Base-by-base conservation (phyloP, 352 stramenopile genomes). In the Pythium plurisporium region DNA sequence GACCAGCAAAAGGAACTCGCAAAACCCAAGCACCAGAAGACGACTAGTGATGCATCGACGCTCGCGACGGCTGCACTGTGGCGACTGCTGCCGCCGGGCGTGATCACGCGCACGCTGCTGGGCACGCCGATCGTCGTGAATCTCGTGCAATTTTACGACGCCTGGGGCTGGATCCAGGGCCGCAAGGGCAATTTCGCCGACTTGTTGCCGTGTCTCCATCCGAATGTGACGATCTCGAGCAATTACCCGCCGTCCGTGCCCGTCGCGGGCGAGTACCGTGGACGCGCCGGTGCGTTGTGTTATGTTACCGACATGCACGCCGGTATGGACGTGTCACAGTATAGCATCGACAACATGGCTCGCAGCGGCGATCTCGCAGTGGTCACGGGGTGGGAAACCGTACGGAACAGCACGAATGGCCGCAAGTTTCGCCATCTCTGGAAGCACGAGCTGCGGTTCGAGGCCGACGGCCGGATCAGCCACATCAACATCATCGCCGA, bases 401-500 rank as follows among this genome's bases (percentile, higher is more conserved):
- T 94, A 38, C 75, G 73, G 41, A 94, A 84, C 71, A 63, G 63
- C 14, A 40, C 64, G 33, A 94, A 85, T 64, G 72, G 82, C 36
- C 72, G 78, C 30, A 78, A 83, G 42, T 94, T 91, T 65, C 74
- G 82, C 17, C 84, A 94, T 49, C 67, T 90, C 57, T 94, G 82
- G 82, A 89, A 85, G 57, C 84, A 94, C 58, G 82, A 90, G 55
- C 65, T 94, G 26, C 81, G 82, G 5, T 92, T 94, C 47, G 79
- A 87, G 55, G 73, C 74, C 20, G 82, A 92, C 54, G 84, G 84
- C 10, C 78, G 82, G 26, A 83, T 94, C 48, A 90, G 78, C 42
- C 78, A 92, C 56, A 86, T 94, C 64, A 89, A 92, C 60, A 87
- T 94, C 67, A 70, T 92, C 17, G 84, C 73, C n/a, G 84, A 94